Evolutionary conservation across 306 rosid genomes (phyloP).

Genomic region (Sicyos baderoa): DNA sequence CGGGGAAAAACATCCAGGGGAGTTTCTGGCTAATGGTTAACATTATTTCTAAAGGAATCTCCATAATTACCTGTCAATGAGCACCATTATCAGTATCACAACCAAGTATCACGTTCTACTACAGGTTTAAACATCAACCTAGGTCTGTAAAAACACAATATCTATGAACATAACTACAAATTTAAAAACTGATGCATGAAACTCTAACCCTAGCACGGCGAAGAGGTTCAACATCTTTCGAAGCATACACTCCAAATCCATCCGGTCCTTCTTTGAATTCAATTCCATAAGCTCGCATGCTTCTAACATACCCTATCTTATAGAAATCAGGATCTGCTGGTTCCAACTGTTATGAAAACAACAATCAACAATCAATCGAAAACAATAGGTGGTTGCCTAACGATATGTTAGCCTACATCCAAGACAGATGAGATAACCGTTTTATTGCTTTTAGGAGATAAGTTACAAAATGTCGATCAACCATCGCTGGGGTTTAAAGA

Average conservation of each 20-base stretch:
- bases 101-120: not conserved
- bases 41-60: constrained; percentile 88
- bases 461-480: no score
- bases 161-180: not conserved
- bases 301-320: constrained; percentile 72
- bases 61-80: constrained; percentile 72
- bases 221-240: constrained; percentile 92
- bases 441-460: no score
- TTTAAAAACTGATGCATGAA: constrained; percentile 16
- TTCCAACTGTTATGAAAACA: no score
- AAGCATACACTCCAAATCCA: constrained; percentile 94
- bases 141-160: not conserved
- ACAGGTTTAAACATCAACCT: not conserved
- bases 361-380: no score
- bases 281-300: constrained; percentile 88
- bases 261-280: constrained; percentile 90
- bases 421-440: no score
- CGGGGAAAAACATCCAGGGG: constrained; percentile 98
- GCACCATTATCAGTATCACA: constrained; percentile 14
- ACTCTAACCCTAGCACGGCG: constrained; percentile 91
- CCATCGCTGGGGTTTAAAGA: no score
- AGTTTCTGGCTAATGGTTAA: constrained; percentile 76
- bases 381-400: no score
- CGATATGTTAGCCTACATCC: no score
- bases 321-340: constrained; percentile 93